Percentiles rank a stretch among this genome's conserved stretches.
These are phyloP conservation scores for Catharanthus roseus DNA, from an alignment of 257 asterid species.

Conservation along the genomic window DNA sequence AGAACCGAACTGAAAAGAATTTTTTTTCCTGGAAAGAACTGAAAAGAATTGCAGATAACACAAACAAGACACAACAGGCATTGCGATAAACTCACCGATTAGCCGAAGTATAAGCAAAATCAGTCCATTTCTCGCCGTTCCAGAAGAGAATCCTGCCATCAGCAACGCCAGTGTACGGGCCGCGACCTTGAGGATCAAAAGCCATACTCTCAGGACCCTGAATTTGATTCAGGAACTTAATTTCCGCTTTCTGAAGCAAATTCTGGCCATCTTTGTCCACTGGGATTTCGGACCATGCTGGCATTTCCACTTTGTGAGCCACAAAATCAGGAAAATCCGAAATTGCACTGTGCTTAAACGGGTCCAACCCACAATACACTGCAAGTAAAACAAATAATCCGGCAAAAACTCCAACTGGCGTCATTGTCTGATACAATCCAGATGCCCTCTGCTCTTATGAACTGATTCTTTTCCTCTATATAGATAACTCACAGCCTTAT, in stretches of 20 bases:
- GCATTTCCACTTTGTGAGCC: slow-evolving; percentile 57
- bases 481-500: background rate
- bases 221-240: slow-evolving; percentile 64
- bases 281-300: slow-evolving; percentile 66
- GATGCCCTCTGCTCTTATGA: background rate
- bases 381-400: slow-evolving; percentile 51
- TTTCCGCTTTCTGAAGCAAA: slow-evolving; percentile 74
- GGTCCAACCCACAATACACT: slow-evolving; percentile 82
- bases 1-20: background rate
- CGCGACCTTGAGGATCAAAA: slow-evolving; percentile 78
- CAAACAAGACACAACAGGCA: background rate
- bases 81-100: slow-evolving; percentile 46
- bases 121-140: slow-evolving; percentile 73
- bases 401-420: slow-evolving; percentile 35
- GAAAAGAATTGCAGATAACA: background rate
- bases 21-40: too few relatives aligned
- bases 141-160: slow-evolving; percentile 85
- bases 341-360: slow-evolving; percentile 61
- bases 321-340: slow-evolving; percentile 62
- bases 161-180: slow-evolving; percentile 92
- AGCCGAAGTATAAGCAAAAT: slow-evolving; percentile 85
- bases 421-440: slow-evolving; percentile 26
- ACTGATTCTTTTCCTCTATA: background rate
- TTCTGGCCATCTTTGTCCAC: slow-evolving; percentile 48
- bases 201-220: slow-evolving; percentile 94